These are phyloP conservation scores for Chenopodium berlandieri DNA, from an alignment of 148 eudicot genomes.

Conservation along the genomic window DNA sequence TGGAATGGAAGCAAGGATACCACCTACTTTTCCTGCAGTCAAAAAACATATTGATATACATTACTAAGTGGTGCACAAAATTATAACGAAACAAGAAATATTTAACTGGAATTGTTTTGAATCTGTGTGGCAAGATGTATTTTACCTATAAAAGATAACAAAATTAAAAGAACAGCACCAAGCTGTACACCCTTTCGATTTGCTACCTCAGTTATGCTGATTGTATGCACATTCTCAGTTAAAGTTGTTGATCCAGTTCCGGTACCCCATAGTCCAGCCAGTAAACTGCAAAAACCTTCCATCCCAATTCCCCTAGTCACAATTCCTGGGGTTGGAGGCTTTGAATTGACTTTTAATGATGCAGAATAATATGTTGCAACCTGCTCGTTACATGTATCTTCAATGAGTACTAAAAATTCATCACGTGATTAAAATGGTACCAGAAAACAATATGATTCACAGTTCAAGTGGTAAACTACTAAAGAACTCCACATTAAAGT, in stretches of 20 bases:
- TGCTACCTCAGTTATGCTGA: slow-evolving; percentile 72
- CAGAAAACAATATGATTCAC: neutral
- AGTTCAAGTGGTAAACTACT: neutral
- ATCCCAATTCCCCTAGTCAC: slow-evolving; percentile 87
- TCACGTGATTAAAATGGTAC: neutral
- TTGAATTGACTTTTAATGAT: slow-evolving; percentile 59
- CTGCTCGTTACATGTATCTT: slow-evolving; percentile 28
- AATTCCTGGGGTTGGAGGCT: slow-evolving; percentile 77
- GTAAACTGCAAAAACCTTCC: slow-evolving; percentile 90
- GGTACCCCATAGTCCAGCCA: slow-evolving; percentile 96
- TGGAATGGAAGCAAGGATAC: slow-evolving; percentile 87
- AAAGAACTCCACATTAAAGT: neutral
- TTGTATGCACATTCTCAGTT: slow-evolving; percentile 84
- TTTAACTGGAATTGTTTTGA: neutral
- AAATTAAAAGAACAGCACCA: slow-evolving; percentile 70
- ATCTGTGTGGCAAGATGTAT: neutral
- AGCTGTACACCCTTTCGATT: slow-evolving; percentile 65
- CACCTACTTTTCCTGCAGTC: slow-evolving; percentile 84
- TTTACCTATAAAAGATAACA: slow-evolving; percentile 75
- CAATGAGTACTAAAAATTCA: neutral
- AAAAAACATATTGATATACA: slow-evolving; percentile 1
- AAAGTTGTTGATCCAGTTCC: slow-evolving; percentile 88
- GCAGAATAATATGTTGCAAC: slow-evolving; percentile 79
- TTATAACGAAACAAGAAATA: neutral
- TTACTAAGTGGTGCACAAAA: neutral